These are phyloP conservation scores for Calonectria pteridis DNA, from an alignment of 2,329 filamentous ascomycete species.

Conservation along the genomic window DNA sequence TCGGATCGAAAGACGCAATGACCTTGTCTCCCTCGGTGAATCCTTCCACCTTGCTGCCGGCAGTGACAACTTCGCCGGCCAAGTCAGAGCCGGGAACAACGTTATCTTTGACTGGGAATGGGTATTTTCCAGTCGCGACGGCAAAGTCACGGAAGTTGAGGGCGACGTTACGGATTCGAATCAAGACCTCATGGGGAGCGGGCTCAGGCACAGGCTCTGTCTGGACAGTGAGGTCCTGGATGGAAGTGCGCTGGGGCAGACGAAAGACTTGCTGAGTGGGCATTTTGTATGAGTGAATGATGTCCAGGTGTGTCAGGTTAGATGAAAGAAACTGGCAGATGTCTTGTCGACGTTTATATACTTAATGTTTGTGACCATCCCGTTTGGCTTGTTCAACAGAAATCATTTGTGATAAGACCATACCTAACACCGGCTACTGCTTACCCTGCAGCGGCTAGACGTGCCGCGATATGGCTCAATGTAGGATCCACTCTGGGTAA, in stretches of 20 bases:
- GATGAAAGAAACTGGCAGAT: too few relatives aligned
- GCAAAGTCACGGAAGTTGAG: conserved; percentile 52
- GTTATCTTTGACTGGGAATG: conserved; percentile 47
- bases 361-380: not conserved
- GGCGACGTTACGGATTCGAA: conserved; percentile 46
- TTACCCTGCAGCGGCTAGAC: not conserved
- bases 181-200: conserved; percentile 44
- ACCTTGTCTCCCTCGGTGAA: conserved; percentile 50
- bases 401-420: too few relatives aligned
- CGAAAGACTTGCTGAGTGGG: conserved; percentile 17
- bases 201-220: conserved; percentile 43
- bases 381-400: not conserved
- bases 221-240: conserved; percentile 39
- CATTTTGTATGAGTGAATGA: not conserved
- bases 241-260: conserved; percentile 19
- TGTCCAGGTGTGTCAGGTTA: not conserved
- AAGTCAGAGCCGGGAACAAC: conserved; percentile 53
- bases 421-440: not conserved
- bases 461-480: not conserved
- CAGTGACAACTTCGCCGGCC: conserved; percentile 49
- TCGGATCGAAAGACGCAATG: conserved; percentile 40
- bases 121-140: conserved; percentile 47
- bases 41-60: conserved; percentile 42
- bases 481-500: not conserved
- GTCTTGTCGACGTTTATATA: not conserved